Base-by-base conservation (phyloP, 2,329 filamentous ascomycete genomes). In the Ophiostoma pallidulum region DNA sequence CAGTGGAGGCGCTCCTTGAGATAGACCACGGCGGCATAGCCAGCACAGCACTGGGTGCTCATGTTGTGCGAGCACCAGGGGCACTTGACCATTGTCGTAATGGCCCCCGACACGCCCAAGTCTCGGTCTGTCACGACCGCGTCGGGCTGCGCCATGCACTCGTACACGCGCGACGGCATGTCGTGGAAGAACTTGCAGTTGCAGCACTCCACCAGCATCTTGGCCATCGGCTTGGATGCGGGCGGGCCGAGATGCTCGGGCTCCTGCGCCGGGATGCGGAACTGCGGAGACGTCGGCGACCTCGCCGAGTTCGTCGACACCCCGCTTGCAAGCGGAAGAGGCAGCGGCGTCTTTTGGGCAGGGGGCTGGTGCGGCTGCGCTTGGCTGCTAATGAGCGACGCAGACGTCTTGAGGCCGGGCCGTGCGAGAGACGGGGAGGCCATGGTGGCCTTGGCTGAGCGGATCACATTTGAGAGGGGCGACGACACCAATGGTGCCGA, bases 11-110 rank as follows among this genome's bases (percentile, higher is more conserved):
- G 75, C 61, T 86, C 80, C 57, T 77, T 77, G 56, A 86, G 65
- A 52, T 81, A 77, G 4, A 87, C 75, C 38, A 82, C 70, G 1
- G 82, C 78, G 10, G 78, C 77, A 64, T 82, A 82, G 8, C 81
- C 82, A 10, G 80, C 73, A 60, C 83, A 87, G 63, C 83, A 87
- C 49, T 65, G 67, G 13, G 74, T 81, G 54, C 71, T 80, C 82
- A 87, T 86, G 42, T 75, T 74, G 64, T 87, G 83, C 37, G 69
- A 69, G 60, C 83, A 87, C 83, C 83, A 86, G 8, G 81, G 81
- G 59, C 82, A 86, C 54, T 74, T 77, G 22, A 84, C 76, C 58
- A 73, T 76, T 53, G 79, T 80, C 8, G 72, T 77, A 38, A 81
- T 70, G 7, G 73, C 66, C 1, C 77, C 77, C 36, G 70, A 70